phyloP scores from a whole-genome alignment of 768 basidiomycete species.

The Tricholoma furcatifolium region DNA sequence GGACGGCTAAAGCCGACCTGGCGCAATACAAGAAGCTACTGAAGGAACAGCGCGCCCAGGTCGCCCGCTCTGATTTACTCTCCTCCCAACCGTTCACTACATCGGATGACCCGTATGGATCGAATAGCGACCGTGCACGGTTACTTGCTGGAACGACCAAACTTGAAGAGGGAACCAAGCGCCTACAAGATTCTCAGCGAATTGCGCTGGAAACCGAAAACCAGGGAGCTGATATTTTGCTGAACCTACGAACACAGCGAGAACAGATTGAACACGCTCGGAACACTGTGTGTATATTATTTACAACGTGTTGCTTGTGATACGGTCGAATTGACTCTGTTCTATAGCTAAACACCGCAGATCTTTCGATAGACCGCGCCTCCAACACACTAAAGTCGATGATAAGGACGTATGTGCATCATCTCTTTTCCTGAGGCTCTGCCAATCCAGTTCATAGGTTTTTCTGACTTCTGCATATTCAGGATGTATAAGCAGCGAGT shows the following conservation, averaged over 20 bases:
- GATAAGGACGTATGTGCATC: conserved; percentile 77
- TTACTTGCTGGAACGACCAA: conserved; percentile 75
- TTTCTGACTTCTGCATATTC: conserved; percentile 44
- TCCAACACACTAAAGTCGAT: conserved; percentile 92
- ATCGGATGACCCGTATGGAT: conserved; percentile 80
- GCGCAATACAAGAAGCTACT: conserved; percentile 77
- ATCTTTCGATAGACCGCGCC: conserved; percentile 87
- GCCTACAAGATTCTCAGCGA: conserved; percentile 87
- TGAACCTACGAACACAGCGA: conserved; percentile 81
- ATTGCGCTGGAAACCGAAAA: conserved; percentile 96
- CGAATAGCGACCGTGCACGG: conserved; percentile 71
- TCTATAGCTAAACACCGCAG: conserved; percentile 77
- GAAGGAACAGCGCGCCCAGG: conserved; percentile 68
- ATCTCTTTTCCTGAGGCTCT: conserved; percentile 12
- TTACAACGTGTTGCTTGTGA: neutral
- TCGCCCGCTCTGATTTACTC: conserved; percentile 79
- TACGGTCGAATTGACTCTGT: neutral
- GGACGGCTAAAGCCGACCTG: conserved; percentile 72
- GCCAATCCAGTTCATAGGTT: conserved; percentile 28
- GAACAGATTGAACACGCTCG: conserved; percentile 94
- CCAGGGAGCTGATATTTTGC: conserved; percentile 89
- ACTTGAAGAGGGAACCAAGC: conserved; percentile 80
- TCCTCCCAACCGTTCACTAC: conserved; percentile 39
- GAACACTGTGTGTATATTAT: conserved; percentile 67
- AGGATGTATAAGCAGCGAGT: conserved; percentile 98